A percentile compares a stretch with the other conserved stretches of the same genome.
phyloP scores from a whole-genome alignment of 495 filamentous ascomycete genomes.

The Daldinia grandis region DNA sequence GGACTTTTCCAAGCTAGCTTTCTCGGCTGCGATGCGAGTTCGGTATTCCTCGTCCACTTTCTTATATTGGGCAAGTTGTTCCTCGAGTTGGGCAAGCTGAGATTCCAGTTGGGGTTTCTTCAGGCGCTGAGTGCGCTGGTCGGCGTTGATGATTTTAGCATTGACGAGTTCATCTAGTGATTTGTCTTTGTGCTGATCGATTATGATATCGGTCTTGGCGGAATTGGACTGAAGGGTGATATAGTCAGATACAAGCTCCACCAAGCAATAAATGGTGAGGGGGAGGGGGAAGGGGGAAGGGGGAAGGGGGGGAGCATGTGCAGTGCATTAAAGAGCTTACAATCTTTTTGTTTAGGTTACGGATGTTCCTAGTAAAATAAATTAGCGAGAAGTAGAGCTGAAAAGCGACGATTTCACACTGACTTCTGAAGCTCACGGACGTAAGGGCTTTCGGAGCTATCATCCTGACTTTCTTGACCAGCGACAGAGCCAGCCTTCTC shows the following conservation, averaged over 20 bases:
- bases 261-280: not conserved
- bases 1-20: constrained; percentile 73
- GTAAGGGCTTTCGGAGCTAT: constrained; percentile 72
- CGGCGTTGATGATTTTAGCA: constrained; percentile 85
- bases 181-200: constrained; percentile 78
- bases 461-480: constrained; percentile 59
- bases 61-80: constrained; percentile 84
- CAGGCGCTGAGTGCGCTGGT: constrained; percentile 86
- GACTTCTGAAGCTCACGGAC: constrained; percentile 89
- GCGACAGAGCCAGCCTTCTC: constrained; percentile 51
- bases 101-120: constrained; percentile 90
- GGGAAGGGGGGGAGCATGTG: not conserved
- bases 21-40: constrained; percentile 70
- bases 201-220: constrained; percentile 77
- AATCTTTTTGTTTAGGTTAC: constrained; percentile 87
- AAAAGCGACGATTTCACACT: constrained; percentile 40
- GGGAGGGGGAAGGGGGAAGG: not conserved
- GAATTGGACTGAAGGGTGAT: constrained; percentile 67
- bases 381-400: constrained; percentile 35
- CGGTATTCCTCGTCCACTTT: constrained; percentile 83
- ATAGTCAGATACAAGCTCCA: constrained; percentile 20
- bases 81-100: constrained; percentile 76
- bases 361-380: constrained; percentile 70
- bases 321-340: constrained; percentile 59
- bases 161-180: constrained; percentile 85